Conservation (phyloP, 768 basidiomycete species). For the Phlebiopsis gigantea region DNA sequence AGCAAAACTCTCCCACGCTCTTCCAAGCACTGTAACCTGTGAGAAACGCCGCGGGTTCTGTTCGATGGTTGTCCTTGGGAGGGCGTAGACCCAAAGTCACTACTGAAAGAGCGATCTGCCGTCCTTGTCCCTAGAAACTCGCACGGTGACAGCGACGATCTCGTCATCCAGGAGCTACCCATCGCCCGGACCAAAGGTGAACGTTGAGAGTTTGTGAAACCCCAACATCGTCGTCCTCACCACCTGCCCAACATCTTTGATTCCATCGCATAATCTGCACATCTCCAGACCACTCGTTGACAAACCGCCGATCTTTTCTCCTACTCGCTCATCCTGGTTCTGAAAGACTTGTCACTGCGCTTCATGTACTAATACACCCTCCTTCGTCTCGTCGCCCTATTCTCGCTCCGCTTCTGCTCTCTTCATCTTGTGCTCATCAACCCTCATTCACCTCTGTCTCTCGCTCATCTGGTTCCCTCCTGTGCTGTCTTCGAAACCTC, state of each 20-base stretch:
- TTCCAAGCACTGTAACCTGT: not conserved
- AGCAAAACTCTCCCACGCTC: not conserved
- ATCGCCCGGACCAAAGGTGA: not conserved
- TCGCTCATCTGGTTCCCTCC: not conserved
- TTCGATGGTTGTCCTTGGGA: not conserved
- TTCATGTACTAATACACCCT: not conserved
- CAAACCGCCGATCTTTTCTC: no score
- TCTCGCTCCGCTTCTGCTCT: no score
- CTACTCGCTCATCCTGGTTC: no score
- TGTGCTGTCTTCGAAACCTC: not conserved
- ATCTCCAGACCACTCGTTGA: no score
- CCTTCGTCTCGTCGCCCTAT: not conserved
- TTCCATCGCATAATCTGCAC: not conserved
- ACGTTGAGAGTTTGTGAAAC: not conserved
- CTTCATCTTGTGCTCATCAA: not conserved
- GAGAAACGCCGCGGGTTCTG: not conserved
- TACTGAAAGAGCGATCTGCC: not conserved
- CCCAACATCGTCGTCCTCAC: not conserved
- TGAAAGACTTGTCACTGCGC: no score
- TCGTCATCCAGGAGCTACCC: not conserved
- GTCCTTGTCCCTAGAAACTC: not conserved
- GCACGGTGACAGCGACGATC: not conserved
- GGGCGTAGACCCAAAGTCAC: not conserved
- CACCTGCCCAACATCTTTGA: not conserved
- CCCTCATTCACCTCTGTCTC: not conserved